Percentiles rank a stretch among this genome's conserved stretches.
Evolutionary conservation across 2,329 filamentous ascomycete genomes (phyloP).

Genomic region (Aspergillus caelatus): DNA sequence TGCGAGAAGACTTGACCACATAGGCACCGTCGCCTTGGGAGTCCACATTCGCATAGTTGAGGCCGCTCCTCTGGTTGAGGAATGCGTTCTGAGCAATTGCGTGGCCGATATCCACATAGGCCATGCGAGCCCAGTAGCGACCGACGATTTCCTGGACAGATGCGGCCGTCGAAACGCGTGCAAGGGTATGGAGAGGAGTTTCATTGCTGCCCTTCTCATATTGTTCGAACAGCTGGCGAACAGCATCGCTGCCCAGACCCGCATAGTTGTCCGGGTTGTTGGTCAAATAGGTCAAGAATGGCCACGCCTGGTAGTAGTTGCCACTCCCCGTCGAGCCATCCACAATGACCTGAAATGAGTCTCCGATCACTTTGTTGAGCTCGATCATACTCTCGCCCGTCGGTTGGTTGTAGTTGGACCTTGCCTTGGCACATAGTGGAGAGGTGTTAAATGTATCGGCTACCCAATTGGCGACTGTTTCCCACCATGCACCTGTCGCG

Average conservation of each 20-base stretch:
- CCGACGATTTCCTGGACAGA: conserved; percentile 9
- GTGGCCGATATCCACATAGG: conserved; percentile 14
- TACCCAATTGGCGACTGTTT: conserved; percentile 15
- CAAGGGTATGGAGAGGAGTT: conserved; percentile 16
- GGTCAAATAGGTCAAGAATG: conserved; percentile 14
- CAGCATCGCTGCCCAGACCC: conserved; percentile 6
- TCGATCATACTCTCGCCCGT: conserved; percentile 8
- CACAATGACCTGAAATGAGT: conserved; percentile 16
- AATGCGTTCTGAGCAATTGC: conserved; percentile 9
- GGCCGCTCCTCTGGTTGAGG: conserved; percentile 1
- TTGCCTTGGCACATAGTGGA: conserved; percentile 7
- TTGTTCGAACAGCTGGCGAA: conserved; percentile 7
- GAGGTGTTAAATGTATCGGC: conserved; percentile 13
- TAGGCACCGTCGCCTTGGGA: neutral
- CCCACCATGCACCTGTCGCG: conserved; percentile 15
- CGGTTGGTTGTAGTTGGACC: conserved; percentile 3
- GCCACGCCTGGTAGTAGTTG: conserved; percentile 17
- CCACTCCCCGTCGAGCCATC: conserved; percentile 6
- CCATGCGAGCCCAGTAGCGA: conserved; percentile 18
- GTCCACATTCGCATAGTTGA: conserved; percentile 13
- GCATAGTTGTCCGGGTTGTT: conserved; percentile 16
- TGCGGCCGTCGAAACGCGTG: neutral
- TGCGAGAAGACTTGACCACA: conserved; percentile 6
- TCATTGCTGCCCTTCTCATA: conserved; percentile 16
- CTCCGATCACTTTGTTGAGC: conserved; percentile 14